Evolutionary conservation across 2,329 filamentous ascomycete genomes (phyloP), one percentile per base, ranked within the genome.

Genomic region (Alternaria panax): DNA sequence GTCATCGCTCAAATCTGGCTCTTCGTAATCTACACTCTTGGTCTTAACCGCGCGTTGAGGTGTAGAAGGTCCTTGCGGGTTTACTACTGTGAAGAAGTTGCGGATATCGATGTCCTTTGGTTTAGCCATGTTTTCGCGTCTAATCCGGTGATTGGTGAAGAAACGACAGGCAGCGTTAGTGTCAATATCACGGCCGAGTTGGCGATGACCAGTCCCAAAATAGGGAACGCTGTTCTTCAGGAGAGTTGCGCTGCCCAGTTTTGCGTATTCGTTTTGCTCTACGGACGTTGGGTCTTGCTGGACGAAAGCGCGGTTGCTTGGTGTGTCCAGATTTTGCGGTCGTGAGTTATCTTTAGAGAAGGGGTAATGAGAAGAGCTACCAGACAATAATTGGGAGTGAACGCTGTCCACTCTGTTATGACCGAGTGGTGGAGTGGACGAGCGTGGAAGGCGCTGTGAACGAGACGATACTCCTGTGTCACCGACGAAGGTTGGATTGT

Each of bases 101-200:
- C 36, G 16, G 16, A 14, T 38, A 27, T 38, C 24, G n/a, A 24
- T 22, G 24, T 30, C 50, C 36, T 43, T 25, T 12, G 38, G 2
- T 32, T 8, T 18, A 4, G 41, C 9, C 30, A 51, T 54, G 3
- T 7, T 24, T 20, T 28, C 18, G 25, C 51, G 40, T 4, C 8
- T n/a, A 24, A 25, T 5, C 3, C 20, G 30, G 54, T 32, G 38
- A 9, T 25, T 14, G 3, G 27, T 25, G 36, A 40, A 36, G 43
- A 34, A 48, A 18, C 40, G 11, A 24, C 32, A 25, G 36, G 52
- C 24, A n/a, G 38, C 20, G 59, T 59, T 53, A 11, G 55, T 40
- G 4, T 52, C 36, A 9, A 62, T 30, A 11, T 52, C 55, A 16
- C 51, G 55, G 9, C 55, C 59, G 24, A 59, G 50, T 25, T 28